A percentile compares a stretch with the other conserved stretches of the same genome.
Conservation (phyloP, 106 monocot genomes). For the Dioscorea dumetorum region DNA sequence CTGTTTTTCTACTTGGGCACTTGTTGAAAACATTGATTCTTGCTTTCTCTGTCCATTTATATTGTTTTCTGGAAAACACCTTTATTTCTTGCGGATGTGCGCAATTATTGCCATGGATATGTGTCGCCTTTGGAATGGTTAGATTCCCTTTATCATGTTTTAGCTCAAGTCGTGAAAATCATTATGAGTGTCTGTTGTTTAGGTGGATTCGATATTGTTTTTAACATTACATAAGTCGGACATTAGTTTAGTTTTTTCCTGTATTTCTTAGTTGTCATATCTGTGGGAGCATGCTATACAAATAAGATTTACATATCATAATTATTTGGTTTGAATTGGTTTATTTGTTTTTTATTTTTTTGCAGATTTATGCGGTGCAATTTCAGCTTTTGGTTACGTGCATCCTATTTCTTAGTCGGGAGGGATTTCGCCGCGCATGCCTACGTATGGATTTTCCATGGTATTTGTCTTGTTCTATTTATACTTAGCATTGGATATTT, state of each 20-base stretch:
- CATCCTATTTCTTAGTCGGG: conserved; percentile 79
- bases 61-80: no score
- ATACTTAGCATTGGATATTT: background rate
- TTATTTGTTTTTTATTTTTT: conserved; percentile 1
- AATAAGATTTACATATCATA: background rate
- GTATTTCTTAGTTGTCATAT: background rate
- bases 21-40: no score
- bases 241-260: background rate
- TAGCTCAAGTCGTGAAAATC: background rate
- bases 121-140: no score
- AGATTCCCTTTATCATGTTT: background rate
- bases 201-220: background rate
- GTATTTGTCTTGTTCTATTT: conserved; percentile 15
- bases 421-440: conserved; percentile 91
- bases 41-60: no score
- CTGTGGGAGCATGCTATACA: background rate
- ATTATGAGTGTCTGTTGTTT: background rate
- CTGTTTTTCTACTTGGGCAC: no score
- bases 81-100: no score
- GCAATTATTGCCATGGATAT: no score
- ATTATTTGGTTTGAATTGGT: background rate
- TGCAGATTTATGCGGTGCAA: conserved; percentile 77
- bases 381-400: conserved; percentile 80
- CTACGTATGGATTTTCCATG: conserved; percentile 61
- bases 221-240: background rate